These are phyloP conservation scores for Fusarium heterosporum DNA, from an alignment of 2,329 filamentous ascomycete genomes.

Conservation along the genomic window DNA sequence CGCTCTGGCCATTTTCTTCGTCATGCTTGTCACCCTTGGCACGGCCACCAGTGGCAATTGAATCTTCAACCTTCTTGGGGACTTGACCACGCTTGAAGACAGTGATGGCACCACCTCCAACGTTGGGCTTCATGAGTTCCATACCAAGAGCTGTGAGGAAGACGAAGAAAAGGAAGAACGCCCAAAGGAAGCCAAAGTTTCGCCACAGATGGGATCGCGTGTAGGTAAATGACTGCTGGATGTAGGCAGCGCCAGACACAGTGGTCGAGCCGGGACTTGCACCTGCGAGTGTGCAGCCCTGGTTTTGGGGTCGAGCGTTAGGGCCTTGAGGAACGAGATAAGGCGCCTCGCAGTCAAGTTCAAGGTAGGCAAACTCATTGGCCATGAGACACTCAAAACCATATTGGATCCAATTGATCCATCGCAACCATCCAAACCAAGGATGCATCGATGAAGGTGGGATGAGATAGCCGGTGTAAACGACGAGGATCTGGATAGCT, in stretches of 20 bases:
- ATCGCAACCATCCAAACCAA: conserved; percentile 76
- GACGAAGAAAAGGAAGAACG: conserved; percentile 80
- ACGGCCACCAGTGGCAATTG: conserved; percentile 64
- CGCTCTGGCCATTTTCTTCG: conserved; percentile 57
- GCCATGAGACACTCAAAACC: conserved; percentile 74
- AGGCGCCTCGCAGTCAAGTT: conserved; percentile 68
- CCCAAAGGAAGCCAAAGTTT: conserved; percentile 82
- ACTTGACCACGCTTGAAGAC: conserved; percentile 73
- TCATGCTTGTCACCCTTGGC: conserved; percentile 58
- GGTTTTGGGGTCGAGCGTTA: conserved; percentile 51
- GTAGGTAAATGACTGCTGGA: conserved; percentile 67
- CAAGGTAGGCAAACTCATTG: conserved; percentile 70
- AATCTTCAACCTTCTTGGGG: conserved; percentile 67
- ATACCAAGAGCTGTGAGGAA: conserved; percentile 76
- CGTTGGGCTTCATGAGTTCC: conserved; percentile 72
- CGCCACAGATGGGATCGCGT: conserved; percentile 72
- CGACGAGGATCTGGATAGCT: conserved; percentile 71
- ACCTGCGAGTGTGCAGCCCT: conserved; percentile 65
- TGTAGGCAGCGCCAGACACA: conserved; percentile 68
- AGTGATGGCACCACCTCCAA: conserved; percentile 68
- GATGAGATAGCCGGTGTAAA: conserved; percentile 76
- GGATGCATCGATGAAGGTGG: conserved; percentile 66
- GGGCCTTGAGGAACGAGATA: conserved; percentile 67
- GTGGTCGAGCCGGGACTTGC: conserved; percentile 59
- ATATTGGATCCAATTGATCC: conserved; percentile 76